phyloP scores from a whole-genome alignment of 352 stramenopile species.

The Pythium vanterpoolii region DNA sequence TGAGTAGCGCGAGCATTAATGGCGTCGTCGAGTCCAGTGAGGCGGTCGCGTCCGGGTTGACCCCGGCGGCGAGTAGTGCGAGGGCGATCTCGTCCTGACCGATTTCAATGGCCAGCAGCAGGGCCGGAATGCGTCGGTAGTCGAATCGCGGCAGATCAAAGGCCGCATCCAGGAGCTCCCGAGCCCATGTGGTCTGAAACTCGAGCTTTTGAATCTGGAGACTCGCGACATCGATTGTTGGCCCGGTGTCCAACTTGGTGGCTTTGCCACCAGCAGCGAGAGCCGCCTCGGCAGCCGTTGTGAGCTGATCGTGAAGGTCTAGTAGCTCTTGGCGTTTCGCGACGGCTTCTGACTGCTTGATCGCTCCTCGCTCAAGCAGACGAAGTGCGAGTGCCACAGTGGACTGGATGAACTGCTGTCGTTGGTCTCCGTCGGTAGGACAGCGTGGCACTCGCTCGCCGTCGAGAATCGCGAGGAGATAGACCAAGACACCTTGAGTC shows the following conservation, averaged over 20 bases:
- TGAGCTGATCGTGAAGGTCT: constrained; percentile 17
- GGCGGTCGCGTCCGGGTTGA: constrained; percentile 22
- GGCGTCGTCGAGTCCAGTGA: constrained; percentile 39
- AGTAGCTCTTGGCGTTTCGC: constrained; percentile 15
- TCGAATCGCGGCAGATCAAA: constrained; percentile 44
- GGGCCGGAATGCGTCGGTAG: constrained; percentile 41
- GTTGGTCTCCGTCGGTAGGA: constrained; percentile 14
- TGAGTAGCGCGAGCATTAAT: constrained; percentile 60
- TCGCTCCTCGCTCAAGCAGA: constrained; percentile 28
- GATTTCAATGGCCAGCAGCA: constrained; percentile 58
- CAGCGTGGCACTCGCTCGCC: constrained; percentile 24
- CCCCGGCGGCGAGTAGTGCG: constrained; percentile 41
- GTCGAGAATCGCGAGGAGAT: constrained; percentile 44
- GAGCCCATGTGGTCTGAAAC: constrained; percentile 40
- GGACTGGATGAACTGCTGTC: constrained; percentile 15
- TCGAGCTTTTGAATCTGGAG: constrained; percentile 21
- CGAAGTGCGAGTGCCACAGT: constrained; percentile 27
- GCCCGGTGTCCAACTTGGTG: constrained; percentile 4
- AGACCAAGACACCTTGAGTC: constrained; percentile 32
- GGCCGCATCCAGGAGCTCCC: constrained; percentile 37
- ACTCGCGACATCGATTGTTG: constrained; percentile 10
- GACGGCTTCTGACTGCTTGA: constrained; percentile 10
- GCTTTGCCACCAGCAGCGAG: neutral
- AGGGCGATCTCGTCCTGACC: constrained; percentile 26
- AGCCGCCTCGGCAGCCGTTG: neutral